Evolutionary conservation across 75 land plant species (phyloP).

Genomic region (Adiantum capillusveneris): DNA sequence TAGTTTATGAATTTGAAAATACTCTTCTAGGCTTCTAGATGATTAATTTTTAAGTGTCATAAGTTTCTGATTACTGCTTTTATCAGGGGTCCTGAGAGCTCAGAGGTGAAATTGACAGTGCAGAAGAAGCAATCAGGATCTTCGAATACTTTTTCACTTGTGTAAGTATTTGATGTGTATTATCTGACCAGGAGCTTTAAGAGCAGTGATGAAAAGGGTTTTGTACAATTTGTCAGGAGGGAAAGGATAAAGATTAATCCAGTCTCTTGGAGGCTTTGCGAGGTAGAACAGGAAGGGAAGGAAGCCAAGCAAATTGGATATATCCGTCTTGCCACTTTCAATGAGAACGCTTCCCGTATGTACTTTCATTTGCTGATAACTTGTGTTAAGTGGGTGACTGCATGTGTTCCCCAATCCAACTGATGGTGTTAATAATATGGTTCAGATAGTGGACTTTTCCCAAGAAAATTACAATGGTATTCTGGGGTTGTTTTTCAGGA

Average conservation of each 20-base stretch:
- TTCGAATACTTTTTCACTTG: neutral
- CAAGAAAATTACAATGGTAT: no score
- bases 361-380: no score
- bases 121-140: slow-evolving; percentile 37
- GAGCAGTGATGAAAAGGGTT: no score
- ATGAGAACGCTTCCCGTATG: slow-evolving; percentile 83
- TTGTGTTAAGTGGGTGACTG: no score
- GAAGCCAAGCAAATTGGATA: slow-evolving; percentile 64
- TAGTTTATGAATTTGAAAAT: no score
- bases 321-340: slow-evolving; percentile 84
- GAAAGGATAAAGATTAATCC: slow-evolving; percentile 78
- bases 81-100: slow-evolving; percentile 91
- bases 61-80: no score
- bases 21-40: no score
- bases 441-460: no score
- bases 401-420: no score
- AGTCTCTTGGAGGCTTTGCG: slow-evolving; percentile 83
- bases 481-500: no score
- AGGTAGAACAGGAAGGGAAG: slow-evolving; percentile 42
- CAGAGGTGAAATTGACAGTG: slow-evolving; percentile 53
- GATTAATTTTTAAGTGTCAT: no score
- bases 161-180: slow-evolving; percentile 3
- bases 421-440: no score
- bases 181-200: neutral
- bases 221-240: slow-evolving; percentile 36